These are phyloP conservation scores for Zoysia japonica DNA, from an alignment of 176 grass and related monocot species.

Conservation along the genomic window DNA sequence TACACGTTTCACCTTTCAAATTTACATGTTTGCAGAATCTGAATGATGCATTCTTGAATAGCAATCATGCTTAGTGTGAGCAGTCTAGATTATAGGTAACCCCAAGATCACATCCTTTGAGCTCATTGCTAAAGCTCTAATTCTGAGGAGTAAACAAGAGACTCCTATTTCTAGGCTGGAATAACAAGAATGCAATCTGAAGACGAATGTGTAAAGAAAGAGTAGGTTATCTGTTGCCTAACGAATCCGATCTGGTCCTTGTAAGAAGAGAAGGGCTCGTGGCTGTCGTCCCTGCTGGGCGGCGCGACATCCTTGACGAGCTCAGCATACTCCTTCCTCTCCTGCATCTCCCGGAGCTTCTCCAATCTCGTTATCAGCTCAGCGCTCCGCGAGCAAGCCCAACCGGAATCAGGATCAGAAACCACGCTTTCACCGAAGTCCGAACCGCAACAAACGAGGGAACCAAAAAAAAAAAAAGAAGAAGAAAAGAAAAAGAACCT, in stretches of 20 bases:
- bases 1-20: background rate
- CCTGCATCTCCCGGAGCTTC: constrained; percentile 76
- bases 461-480: too few relatives aligned
- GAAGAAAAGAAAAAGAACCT: constrained; percentile 40
- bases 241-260: constrained; percentile 97
- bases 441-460: background rate
- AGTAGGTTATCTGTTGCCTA: constrained; percentile 43
- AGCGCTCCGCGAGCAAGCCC: constrained; percentile 47
- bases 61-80: background rate
- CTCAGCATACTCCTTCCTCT: constrained; percentile 80
- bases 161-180: background rate
- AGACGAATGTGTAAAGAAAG: background rate
- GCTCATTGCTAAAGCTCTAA: background rate
- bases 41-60: background rate
- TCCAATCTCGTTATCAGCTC: constrained; percentile 82
- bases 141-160: background rate
- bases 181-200: too few relatives aligned
- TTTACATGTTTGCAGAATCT: background rate
- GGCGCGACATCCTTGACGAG: constrained; percentile 76
- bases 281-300: constrained; percentile 44
- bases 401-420: background rate
- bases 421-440: background rate
- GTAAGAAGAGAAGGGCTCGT: constrained; percentile 91
- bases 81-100: background rate
- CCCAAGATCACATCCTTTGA: background rate